These are phyloP conservation scores for Rehmannia glutinosa DNA, from an alignment of 257 asterid genomes.

Conservation along the genomic window DNA sequence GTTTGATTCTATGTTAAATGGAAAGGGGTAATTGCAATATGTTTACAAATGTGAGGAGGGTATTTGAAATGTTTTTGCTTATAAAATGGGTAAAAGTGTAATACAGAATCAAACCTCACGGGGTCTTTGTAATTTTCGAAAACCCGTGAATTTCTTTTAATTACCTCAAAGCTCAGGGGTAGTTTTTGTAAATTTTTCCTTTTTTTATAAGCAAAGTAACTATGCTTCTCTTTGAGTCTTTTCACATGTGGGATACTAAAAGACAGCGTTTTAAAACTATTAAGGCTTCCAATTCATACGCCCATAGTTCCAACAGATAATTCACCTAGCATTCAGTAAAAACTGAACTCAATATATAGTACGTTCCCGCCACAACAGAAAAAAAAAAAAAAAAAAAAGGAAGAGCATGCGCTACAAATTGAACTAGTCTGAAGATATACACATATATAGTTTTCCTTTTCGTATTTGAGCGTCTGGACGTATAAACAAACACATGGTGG, in stretches of 20 bases:
- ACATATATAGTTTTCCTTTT: background rate
- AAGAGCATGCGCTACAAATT: background rate
- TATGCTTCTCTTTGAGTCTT: background rate
- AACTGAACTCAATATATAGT: background rate
- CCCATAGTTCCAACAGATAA: background rate
- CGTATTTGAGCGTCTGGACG: background rate
- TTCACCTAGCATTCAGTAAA: background rate
- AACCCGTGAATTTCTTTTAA: background rate
- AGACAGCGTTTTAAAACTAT: background rate
- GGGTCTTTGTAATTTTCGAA: no score
- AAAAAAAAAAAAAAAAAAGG: background rate
- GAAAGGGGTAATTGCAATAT: no score
- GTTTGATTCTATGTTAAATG: no score
- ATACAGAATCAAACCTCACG: no score
- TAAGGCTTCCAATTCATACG: background rate
- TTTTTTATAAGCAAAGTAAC: background rate
- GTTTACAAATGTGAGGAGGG: no score
- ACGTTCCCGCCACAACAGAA: background rate
- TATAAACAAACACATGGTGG: conserved; percentile 21
- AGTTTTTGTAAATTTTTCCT: no score
- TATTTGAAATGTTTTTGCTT: no score
- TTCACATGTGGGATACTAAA: background rate
- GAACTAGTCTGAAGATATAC: background rate
- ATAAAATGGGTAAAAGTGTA: no score
- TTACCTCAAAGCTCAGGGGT: no score